A percentile compares a stretch with the other conserved stretches of the same genome.
phyloP scores from a whole-genome alignment of 495 filamentous ascomycete species.

The Tetracladium setigerum region DNA sequence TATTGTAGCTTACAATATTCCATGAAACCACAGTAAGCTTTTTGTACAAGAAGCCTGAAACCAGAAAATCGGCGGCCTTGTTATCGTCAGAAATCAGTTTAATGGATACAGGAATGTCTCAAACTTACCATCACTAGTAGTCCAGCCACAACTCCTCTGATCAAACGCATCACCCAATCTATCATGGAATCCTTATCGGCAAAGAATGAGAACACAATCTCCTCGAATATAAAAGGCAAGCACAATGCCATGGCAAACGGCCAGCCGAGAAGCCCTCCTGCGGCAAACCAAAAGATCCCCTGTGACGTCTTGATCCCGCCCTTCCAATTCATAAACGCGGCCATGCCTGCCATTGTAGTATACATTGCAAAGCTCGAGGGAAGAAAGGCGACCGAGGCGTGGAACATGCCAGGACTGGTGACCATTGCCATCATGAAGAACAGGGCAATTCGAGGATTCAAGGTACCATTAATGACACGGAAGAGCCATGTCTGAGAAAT shows the following conservation, averaged over 20 bases:
- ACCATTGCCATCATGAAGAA: constrained; percentile 71
- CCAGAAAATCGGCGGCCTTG: constrained; percentile 10
- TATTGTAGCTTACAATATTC: constrained; percentile 94
- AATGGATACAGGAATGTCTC: no score
- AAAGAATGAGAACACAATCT: constrained; percentile 53
- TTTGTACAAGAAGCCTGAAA: constrained; percentile 60
- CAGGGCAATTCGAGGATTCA: constrained; percentile 74
- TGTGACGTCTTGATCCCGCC: constrained; percentile 66
- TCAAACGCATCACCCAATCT: constrained; percentile 46
- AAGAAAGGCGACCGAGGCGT: constrained; percentile 77
- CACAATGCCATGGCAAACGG: constrained; percentile 82
- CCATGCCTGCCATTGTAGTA: constrained; percentile 75
- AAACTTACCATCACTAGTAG: constrained; percentile 62
- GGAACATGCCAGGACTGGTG: constrained; percentile 86
- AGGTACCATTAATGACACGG: constrained; percentile 58
- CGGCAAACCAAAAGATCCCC: constrained; percentile 86
- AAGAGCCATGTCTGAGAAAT: constrained; percentile 76
- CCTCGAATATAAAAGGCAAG: constrained; percentile 76
- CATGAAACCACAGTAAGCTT: constrained; percentile 71
- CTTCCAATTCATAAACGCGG: constrained; percentile 81
- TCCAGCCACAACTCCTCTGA: constrained; percentile 60
- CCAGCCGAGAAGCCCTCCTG: constrained; percentile 90
- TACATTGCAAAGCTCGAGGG: constrained; percentile 98
- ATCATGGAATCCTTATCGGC: constrained; percentile 48
- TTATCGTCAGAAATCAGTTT: not conserved